Conservation (phyloP, 352 stramenopile species). For the Globisporangium paddicum region DNA sequence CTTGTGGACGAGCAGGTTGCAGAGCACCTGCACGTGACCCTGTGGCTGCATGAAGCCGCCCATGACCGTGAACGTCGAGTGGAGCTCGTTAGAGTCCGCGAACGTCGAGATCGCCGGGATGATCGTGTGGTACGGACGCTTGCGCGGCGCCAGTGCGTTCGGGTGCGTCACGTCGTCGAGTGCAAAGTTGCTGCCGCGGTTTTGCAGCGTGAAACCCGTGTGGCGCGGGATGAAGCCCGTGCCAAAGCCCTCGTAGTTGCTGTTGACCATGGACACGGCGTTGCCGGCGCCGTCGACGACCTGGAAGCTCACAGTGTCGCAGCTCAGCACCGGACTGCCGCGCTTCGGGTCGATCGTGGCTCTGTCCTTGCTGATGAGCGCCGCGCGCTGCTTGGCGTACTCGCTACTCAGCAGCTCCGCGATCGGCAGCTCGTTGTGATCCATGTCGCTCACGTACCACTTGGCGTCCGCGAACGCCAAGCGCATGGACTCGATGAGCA, state of each 20-base stretch:
- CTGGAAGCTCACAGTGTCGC: slow-evolving; percentile 95
- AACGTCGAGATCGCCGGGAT: slow-evolving; percentile 94
- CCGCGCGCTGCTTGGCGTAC: slow-evolving; percentile 58
- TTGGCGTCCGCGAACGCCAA: slow-evolving; percentile 93
- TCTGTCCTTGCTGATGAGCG: slow-evolving; percentile 33
- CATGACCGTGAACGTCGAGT: slow-evolving; percentile 91
- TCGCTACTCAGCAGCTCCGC: slow-evolving; percentile 71
- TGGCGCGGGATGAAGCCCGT: slow-evolving; percentile 91
- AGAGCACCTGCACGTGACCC: slow-evolving; percentile 94
- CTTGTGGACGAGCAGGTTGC: slow-evolving; percentile 80
- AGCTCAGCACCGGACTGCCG: slow-evolving; percentile 58
- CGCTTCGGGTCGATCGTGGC: slow-evolving; percentile 50
- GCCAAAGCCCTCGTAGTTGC: slow-evolving; percentile 97
- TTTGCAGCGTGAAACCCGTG: slow-evolving; percentile 97
- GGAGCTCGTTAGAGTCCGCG: slow-evolving; percentile 79
- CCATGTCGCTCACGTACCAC: slow-evolving; percentile 80
- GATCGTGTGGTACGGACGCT: slow-evolving; percentile 98
- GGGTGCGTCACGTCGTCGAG: slow-evolving; percentile 82
- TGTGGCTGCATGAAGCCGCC: slow-evolving; percentile 96
- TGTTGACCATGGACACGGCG: slow-evolving; percentile 98
- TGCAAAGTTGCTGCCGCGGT: slow-evolving; percentile 94
- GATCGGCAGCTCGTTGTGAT: slow-evolving; percentile 54
- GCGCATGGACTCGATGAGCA: slow-evolving; percentile 90
- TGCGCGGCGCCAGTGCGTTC: slow-evolving; percentile 89
- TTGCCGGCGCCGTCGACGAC: slow-evolving; percentile 95